Conservation (phyloP, 495 filamentous ascomycete species). For the Penicillium manginii region DNA sequence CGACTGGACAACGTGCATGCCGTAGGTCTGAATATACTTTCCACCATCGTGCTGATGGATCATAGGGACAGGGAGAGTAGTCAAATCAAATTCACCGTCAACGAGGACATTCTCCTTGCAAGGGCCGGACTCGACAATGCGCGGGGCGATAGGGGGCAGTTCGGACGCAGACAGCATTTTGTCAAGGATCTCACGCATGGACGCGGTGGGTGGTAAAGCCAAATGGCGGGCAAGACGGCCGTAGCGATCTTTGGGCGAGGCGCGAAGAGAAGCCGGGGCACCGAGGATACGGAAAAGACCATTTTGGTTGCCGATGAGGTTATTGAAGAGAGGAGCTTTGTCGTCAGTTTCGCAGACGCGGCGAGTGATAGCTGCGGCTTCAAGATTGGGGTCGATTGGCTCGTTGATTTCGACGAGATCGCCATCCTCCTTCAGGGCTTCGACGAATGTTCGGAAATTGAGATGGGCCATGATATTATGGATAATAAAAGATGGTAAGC, state of each 20-base stretch:
- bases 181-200: conserved; percentile 34
- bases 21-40: conserved; percentile 46
- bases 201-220: conserved; percentile 33
- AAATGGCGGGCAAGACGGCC: conserved; percentile 41
- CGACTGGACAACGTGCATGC: conserved; percentile 42
- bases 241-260: conserved; percentile 28
- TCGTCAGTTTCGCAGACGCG: conserved; percentile 42
- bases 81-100: conserved; percentile 41
- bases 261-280: conserved; percentile 32
- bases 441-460: conserved; percentile 41
- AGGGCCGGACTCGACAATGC: conserved; percentile 29
- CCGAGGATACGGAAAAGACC: conserved; percentile 46
- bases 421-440: conserved; percentile 36
- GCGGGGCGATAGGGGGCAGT: conserved; percentile 30
- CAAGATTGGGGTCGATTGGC: conserved; percentile 40
- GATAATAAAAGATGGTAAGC: not conserved
- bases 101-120: conserved; percentile 39
- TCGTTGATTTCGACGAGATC: conserved; percentile 42
- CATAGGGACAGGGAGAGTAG: conserved; percentile 36
- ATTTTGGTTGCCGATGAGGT: conserved; percentile 37
- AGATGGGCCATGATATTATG: conserved; percentile 24
- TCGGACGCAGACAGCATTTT: conserved; percentile 33
- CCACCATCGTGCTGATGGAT: conserved; percentile 42
- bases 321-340: conserved; percentile 47
- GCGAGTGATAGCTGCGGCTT: conserved; percentile 42